These are phyloP conservation scores for Abrus pulchellus DNA, from an alignment of 306 rosid species.

Conservation along the genomic window DNA sequence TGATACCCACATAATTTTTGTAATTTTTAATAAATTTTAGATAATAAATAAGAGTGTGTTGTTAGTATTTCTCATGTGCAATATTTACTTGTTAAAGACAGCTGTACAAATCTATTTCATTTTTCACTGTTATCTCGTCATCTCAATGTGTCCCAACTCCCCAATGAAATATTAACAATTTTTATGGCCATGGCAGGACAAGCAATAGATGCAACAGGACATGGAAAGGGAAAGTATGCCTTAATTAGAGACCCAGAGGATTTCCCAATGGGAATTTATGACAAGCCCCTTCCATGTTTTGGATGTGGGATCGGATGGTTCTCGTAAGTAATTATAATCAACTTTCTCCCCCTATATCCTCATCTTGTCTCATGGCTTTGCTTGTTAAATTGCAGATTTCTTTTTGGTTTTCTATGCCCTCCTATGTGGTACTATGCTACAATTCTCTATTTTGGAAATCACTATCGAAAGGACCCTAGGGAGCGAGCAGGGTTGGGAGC, in stretches of 20 bases:
- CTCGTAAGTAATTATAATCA: constrained; percentile 71
- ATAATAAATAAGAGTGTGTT: no score
- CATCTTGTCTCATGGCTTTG: constrained; percentile 41
- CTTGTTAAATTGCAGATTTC: constrained; percentile 70
- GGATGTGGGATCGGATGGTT: constrained; percentile 99
- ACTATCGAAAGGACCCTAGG: constrained; percentile 91
- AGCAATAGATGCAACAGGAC: constrained; percentile 59
- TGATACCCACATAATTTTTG: no score
- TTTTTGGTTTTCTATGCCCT: constrained; percentile 83
- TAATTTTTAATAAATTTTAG: no score
- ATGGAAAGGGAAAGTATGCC: constrained; percentile 71
- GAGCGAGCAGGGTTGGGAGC: constrained; percentile 97
- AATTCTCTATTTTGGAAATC: constrained; percentile 81
- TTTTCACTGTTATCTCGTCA: neutral
- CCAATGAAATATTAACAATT: constrained; percentile 52
- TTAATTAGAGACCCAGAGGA: constrained; percentile 81
- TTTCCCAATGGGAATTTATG: constrained; percentile 74
- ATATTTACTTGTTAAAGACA: constrained; percentile 4
- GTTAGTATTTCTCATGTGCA: neutral
- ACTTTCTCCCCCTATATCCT: constrained; percentile 29
- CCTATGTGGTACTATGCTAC: constrained; percentile 89
- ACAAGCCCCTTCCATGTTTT: constrained; percentile 88
- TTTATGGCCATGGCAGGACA: constrained; percentile 66
- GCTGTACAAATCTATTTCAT: neutral
- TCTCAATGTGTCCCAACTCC: constrained; percentile 37